Conservation (phyloP, 2,329 filamentous ascomycete species). For the Fusarium sambucinum region DNA sequence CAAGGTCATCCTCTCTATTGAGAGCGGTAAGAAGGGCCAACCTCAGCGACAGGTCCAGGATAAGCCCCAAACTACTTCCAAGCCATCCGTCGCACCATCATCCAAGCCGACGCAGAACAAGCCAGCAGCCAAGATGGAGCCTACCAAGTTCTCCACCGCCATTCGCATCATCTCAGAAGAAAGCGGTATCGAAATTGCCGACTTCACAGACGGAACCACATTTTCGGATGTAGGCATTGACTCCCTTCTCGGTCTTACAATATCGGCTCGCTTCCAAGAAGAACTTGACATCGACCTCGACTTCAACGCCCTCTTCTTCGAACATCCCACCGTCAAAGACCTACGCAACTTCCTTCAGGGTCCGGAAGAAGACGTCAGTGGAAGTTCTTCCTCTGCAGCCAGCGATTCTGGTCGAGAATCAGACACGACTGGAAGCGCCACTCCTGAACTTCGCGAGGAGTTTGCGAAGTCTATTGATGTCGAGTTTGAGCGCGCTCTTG, state of each 20-base stretch:
- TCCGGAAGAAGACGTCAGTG: conserved; percentile 15
- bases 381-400: conserved; percentile 21
- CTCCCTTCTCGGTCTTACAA: conserved; percentile 71
- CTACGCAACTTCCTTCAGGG: conserved; percentile 57
- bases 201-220: conserved; percentile 67
- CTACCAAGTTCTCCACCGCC: conserved; percentile 16
- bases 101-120: not conserved
- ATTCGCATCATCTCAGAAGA: conserved; percentile 37
- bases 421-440: conserved; percentile 4
- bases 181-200: conserved; percentile 47
- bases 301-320: conserved; percentile 64
- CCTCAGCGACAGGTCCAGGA: conserved; percentile 19
- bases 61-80: not conserved
- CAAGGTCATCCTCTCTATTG: conserved; percentile 35
- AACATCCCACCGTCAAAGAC: conserved; percentile 65
- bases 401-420: conserved; percentile 26
- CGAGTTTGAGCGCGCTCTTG: conserved; percentile 34
- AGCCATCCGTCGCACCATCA: fast-evolving
- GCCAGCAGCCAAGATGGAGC: not conserved
- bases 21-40: conserved; percentile 35
- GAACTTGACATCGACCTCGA: conserved; percentile 68
- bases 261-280: conserved; percentile 68
- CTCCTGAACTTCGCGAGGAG: conserved; percentile 12
- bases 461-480: conserved; percentile 10
- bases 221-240: conserved; percentile 71